Percentiles rank a stretch among this genome's conserved stretches.
Evolutionary conservation across 75 land plant species (phyloP).

Genomic region (Larix kaempferi): DNA sequence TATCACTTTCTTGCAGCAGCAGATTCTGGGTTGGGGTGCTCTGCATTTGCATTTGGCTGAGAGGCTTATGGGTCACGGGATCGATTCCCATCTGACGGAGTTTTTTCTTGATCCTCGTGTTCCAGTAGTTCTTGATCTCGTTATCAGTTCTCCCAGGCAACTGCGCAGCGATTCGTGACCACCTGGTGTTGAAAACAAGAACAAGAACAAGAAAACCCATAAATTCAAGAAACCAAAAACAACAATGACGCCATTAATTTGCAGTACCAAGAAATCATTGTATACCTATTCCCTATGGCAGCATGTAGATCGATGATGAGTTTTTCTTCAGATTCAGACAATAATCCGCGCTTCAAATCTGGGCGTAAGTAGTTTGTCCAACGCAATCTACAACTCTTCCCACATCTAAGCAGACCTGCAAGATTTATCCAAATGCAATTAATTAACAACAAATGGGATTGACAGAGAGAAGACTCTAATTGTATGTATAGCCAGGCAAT

Average conservation of each 20-base stretch:
- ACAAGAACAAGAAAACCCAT: neutral
- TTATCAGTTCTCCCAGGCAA: slow-evolving; percentile 66
- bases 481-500: neutral
- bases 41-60: slow-evolving; percentile 7
- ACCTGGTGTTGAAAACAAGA: slow-evolving; percentile 24
- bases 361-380: slow-evolving; percentile 69
- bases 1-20: neutral
- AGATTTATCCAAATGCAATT: neutral
- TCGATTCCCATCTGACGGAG: slow-evolving; percentile 66
- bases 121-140: slow-evolving; percentile 74
- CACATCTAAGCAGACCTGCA: slow-evolving; percentile 48
- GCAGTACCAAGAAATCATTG: neutral
- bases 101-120: slow-evolving; percentile 69
- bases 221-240: neutral
- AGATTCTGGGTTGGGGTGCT: neutral
- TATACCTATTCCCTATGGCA: slow-evolving; percentile 51
- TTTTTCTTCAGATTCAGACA: slow-evolving; percentile 50
- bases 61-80: slow-evolving; percentile 58
- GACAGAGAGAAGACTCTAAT: neutral
- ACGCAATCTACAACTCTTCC: slow-evolving; percentile 66
- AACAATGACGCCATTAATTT: neutral
- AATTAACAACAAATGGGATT: too few relatives aligned
- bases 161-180: slow-evolving; percentile 66
- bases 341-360: slow-evolving; percentile 54
- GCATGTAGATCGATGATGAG: slow-evolving; percentile 48